Base-by-base conservation (phyloP, 441 rosid species). In the Dalechampia spathulata region DNA sequence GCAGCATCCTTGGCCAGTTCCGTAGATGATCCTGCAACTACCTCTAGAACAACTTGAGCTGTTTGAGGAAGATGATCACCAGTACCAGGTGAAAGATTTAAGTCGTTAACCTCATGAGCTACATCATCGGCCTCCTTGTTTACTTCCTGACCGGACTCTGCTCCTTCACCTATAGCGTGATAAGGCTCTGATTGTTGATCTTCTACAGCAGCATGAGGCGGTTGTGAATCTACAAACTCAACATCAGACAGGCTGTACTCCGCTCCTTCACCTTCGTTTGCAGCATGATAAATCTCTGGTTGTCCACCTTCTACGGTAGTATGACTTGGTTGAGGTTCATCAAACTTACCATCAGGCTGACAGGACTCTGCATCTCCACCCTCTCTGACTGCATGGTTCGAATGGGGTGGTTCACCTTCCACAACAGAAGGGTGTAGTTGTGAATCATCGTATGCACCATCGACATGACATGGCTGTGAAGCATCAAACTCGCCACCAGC, bases 51-150 rank as follows among this genome's bases (percentile, higher is more conserved):
- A 43, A 28, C 42, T n/a, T 58, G 37, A 19, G 51, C 43, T 14
- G 55, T 28, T 50, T 64, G 57, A 16, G 58, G 32, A 54, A 43
- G 43, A 19, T 45, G 49, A 53, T 61, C 61, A 15, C 38, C 50
- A 34, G 46, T 1, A 19, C 42, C 59, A 13, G 37, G 62, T n/a
- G 62, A 46, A 42, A 47, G 60, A 38, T 51, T 56, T 37, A 49
- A 40, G 54, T 62, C 57, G 28, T 55, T 48, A 21, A 42, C 40
- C 32, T 57, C 61, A 15, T 36, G 52, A 15, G 27, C 17, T 23
- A 23, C 13, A 58, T 40, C 42, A 20, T 64, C 32, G 57, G 49
- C 54, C 26, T 58, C 40, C 55, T 45, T 32, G 2, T 39, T 14
- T 20, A 43, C 57, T 30, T 30, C 43, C 7, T 11, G 47, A 53